Evolutionary conservation across 2,329 filamentous ascomycete genomes (phyloP), one percentile per base, ranked within the genome.

Genomic region (Sclerotinia borealis): DNA sequence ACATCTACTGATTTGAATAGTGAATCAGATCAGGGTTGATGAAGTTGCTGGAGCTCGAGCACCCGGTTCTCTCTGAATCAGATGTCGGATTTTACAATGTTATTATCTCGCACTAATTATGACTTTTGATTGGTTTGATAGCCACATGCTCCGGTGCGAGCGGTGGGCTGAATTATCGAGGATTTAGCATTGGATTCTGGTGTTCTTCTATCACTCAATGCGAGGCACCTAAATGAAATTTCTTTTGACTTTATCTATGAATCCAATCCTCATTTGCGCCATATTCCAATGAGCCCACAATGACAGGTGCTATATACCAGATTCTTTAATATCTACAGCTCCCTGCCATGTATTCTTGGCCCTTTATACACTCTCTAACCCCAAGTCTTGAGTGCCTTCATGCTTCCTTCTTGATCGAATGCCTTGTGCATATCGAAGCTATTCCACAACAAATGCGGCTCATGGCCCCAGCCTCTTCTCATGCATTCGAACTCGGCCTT

Each of bases 361-460:
- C 39, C 7, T 58, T 56, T 17, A 58, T 31, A 39, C 37, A 39
- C 43, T 68, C 9, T 45, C 39, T 59, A 73, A 63, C 70, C 72
- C 72, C 72, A 73, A 47, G 70, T 72, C 65, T 73, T 73, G n/a
- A 73, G 59, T 62, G 71, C 70, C 67, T 78, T 78, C 92, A 96
- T 96, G 70, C 90, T 95, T 29, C 92, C 92, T 75, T 93, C 85
- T 79, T 93, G 88, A 64, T 85, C 79, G 65, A 96, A 77, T 67
- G 92, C 90, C 81, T 88, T 88, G 79, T 96, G 92, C 87, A 96
- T 90, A 76, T 96, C 91, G 75, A 96, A 96, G 52, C 83, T 81
- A 77, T 96, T 90, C 83, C 87, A 96, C 67, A 96, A 80, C 74
- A 96, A 78, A 76, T 96, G 92, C 31, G 92, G 92, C 81, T 96